Evolutionary conservation across 805 yeast genomes (phyloP).

Genomic region (Hanseniaspora meyeri): DNA sequence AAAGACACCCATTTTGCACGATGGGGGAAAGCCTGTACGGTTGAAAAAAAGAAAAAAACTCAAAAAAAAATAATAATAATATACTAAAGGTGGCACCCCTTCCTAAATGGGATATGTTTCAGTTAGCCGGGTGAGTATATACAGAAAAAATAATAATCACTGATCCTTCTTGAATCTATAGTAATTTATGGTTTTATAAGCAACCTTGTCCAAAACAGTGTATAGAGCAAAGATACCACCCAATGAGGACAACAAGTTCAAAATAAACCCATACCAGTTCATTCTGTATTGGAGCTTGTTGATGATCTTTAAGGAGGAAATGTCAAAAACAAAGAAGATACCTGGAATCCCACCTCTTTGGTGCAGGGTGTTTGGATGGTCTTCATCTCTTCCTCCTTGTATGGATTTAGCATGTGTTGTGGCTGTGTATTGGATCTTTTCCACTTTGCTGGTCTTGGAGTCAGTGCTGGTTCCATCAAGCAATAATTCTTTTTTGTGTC

Average conservation of each 20-base stretch:
- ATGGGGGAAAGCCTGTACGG: too few species aligned
- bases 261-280: slow-evolving; percentile 69
- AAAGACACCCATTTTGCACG: background rate
- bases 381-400: slow-evolving; percentile 76
- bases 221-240: slow-evolving; percentile 94
- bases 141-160: background rate
- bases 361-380: slow-evolving; percentile 76
- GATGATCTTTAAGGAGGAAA: slow-evolving; percentile 83
- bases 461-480: background rate
- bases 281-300: slow-evolving; percentile 57
- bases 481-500: background rate
- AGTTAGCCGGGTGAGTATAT: background rate
- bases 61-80: too few species aligned
- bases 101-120: background rate
- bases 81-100: background rate
- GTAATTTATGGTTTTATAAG: slow-evolving; percentile 78
- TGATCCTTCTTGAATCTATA: slow-evolving; percentile 52
- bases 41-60: too few species aligned
- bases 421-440: slow-evolving; percentile 82
- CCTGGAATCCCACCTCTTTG: slow-evolving; percentile 87
- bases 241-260: slow-evolving; percentile 74
- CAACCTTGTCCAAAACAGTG: slow-evolving; percentile 72
- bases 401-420: slow-evolving; percentile 81
- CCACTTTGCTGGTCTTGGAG: slow-evolving; percentile 27
- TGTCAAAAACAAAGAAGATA: slow-evolving; percentile 73